Percentiles rank a stretch among this genome's conserved stretches.
Evolutionary conservation across 1,284 basidiomycete genomes (phyloP).

Genomic region (Austroboletus rostrupii): DNA sequence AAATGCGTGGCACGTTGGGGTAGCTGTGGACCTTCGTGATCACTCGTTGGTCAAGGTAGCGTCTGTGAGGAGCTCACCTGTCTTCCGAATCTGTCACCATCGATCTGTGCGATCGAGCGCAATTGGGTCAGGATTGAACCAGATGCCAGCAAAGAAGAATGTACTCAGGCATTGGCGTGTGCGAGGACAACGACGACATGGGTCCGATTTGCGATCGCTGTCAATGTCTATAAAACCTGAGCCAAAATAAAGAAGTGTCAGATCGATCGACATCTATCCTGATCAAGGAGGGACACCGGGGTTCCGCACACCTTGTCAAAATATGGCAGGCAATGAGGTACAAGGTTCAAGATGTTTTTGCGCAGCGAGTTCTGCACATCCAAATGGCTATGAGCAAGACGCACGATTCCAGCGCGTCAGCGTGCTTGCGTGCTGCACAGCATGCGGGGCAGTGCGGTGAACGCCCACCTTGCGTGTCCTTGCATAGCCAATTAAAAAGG

Average conservation of each 20-base stretch:
- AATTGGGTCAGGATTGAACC: no score
- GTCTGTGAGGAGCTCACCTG: no score
- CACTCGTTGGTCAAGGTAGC: neutral
- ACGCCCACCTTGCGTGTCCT: neutral
- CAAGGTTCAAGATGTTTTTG: neutral
- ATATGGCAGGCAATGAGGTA: neutral
- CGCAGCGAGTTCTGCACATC: conserved; percentile 43
- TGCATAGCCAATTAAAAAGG: no score
- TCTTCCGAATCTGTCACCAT: neutral
- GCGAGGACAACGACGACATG: neutral
- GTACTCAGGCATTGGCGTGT: neutral
- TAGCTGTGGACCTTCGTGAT: neutral
- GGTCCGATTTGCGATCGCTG: neutral
- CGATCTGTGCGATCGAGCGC: no score
- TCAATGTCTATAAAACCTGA: neutral
- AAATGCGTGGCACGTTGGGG: conserved; percentile 31
- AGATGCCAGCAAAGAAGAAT: neutral
- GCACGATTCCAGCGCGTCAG: no score
- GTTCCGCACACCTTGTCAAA: neutral
- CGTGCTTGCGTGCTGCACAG: no score
- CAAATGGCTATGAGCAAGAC: conserved; percentile 25
- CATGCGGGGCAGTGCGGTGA: no score
- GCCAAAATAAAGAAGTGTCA: neutral
- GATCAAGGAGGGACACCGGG: neutral
- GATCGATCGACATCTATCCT: neutral